Conservation (phyloP, 2,329 filamentous ascomycete species). For the Verticillium albo-atrum region DNA sequence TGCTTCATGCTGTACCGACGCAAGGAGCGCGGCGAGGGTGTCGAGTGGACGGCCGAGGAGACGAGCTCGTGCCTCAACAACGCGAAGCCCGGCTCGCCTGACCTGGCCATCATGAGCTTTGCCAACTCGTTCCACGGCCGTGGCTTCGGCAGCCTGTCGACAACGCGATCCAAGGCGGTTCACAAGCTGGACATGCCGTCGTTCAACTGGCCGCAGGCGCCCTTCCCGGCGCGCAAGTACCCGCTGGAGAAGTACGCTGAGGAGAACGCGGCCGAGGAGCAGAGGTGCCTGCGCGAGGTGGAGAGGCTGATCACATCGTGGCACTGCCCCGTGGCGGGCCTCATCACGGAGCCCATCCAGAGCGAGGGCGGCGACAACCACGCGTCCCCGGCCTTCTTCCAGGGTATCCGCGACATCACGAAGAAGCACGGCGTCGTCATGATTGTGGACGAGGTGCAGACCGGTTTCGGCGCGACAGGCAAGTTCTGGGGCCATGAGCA, state of each 20-base stretch:
- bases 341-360: conserved; percentile 77
- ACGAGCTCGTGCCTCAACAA: conserved; percentile 66
- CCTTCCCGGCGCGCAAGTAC: conserved; percentile 74
- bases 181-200: conserved; percentile 87
- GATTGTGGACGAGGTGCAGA: conserved; percentile 64
- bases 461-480: conserved; percentile 74
- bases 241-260: conserved; percentile 65
- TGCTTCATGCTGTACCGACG: conserved; percentile 79
- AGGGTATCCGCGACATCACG: conserved; percentile 67
- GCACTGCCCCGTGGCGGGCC: conserved; percentile 67
- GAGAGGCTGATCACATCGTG: conserved; percentile 64
- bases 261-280: conserved; percentile 69
- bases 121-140: conserved; percentile 75
- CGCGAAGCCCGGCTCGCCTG: conserved; percentile 65
- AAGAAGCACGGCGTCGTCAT: conserved; percentile 65
- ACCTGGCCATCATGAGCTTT: conserved; percentile 76
- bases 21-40: conserved; percentile 63
- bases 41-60: conserved; percentile 68
- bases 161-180: conserved; percentile 76
- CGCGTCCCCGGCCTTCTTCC: conserved; percentile 75
- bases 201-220: conserved; percentile 82
- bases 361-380: conserved; percentile 84
- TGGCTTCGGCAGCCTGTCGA: conserved; percentile 72
- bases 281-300: conserved; percentile 67
- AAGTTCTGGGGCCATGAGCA: conserved; percentile 87